Evolutionary conservation across 345 rosid genomes (phyloP).

Genomic region (Pseudoturritis turrita): DNA sequence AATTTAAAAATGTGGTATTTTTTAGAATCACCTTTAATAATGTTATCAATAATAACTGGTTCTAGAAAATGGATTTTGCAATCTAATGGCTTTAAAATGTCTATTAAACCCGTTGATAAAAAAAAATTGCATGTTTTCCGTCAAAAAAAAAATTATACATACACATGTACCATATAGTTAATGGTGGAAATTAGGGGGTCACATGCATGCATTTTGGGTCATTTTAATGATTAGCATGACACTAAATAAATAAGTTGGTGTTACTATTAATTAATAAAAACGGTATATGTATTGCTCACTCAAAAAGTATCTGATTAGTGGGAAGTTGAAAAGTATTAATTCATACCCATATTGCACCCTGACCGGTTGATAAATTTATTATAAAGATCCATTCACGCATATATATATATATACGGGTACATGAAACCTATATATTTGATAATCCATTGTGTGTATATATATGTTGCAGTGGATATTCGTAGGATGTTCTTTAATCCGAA

Average conservation of each 20-base stretch:
- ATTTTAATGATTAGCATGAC: conserved; percentile 4
- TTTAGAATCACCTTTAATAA: too few relatives aligned
- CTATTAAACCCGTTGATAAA: too few relatives aligned
- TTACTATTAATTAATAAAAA: not conserved
- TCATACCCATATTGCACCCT: not conserved
- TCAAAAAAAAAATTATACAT: not conserved
- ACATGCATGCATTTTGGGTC: conserved; percentile 24
- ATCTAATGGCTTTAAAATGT: not conserved
- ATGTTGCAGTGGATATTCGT: not conserved
- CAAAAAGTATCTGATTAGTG: not conserved
- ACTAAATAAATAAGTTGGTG: not conserved
- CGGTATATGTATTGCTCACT: not conserved
- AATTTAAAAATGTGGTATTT: too few relatives aligned
- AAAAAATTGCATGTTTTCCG: too few relatives aligned
- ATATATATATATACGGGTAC: too few relatives aligned
- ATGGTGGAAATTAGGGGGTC: conserved; percentile 1
- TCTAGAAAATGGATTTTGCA: not conserved
- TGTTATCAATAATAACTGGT: too few relatives aligned
- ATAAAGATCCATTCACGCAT: not conserved
- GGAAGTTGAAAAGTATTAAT: conserved; percentile 7
- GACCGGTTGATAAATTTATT: not conserved
- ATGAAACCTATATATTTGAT: not conserved
- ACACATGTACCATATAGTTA: conserved; percentile 3
- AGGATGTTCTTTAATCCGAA: not conserved
- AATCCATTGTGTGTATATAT: not conserved